Evolutionary conservation across 305 asterid species (phyloP).

Genomic region (Plantago coronopus): DNA sequence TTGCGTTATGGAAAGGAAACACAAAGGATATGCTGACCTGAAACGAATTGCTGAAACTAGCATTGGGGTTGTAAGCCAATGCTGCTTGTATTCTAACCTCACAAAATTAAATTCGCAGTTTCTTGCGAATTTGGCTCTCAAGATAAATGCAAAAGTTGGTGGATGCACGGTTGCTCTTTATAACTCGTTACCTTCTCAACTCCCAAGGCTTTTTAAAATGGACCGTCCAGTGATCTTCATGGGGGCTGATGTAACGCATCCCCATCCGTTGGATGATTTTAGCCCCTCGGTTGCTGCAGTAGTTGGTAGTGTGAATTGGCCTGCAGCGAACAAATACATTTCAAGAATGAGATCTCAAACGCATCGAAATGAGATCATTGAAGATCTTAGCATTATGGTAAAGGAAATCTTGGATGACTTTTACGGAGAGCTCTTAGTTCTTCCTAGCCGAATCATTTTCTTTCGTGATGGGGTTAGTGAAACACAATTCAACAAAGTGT

Average conservation of each 20-base stretch:
- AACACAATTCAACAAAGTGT: constrained; percentile 72
- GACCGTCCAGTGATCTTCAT: constrained; percentile 79
- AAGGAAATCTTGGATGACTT: constrained; percentile 72
- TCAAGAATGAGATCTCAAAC: constrained; percentile 91
- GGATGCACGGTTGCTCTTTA: constrained; percentile 88
- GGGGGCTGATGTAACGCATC: constrained; percentile 98
- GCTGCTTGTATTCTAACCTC: constrained; percentile 77
- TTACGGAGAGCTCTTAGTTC: constrained; percentile 39
- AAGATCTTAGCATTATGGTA: constrained; percentile 66
- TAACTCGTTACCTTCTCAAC: constrained; percentile 61
- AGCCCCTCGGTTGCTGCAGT: constrained; percentile 98
- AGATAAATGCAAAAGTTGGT: constrained; percentile 91
- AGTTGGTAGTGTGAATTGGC: constrained; percentile 93
- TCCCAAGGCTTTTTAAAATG: constrained; percentile 61
- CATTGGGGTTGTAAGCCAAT: constrained; percentile 76
- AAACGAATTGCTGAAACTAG: constrained; percentile 83
- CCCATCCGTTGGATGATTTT: constrained; percentile 80
- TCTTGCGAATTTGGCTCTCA: constrained; percentile 81
- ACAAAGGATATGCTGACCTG: constrained; percentile 87
- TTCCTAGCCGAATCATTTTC: constrained; percentile 68
- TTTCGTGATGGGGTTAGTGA: constrained; percentile 95
- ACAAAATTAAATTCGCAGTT: constrained; percentile 61
- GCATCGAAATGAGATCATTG: constrained; percentile 80
- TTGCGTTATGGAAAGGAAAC: constrained; percentile 92
- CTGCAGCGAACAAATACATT: constrained; percentile 74